Percentiles rank a stretch among this genome's conserved stretches.
Evolutionary conservation across 2,329 filamentous ascomycete species (phyloP).

Genomic region (Pestalotiopsis sp.): DNA sequence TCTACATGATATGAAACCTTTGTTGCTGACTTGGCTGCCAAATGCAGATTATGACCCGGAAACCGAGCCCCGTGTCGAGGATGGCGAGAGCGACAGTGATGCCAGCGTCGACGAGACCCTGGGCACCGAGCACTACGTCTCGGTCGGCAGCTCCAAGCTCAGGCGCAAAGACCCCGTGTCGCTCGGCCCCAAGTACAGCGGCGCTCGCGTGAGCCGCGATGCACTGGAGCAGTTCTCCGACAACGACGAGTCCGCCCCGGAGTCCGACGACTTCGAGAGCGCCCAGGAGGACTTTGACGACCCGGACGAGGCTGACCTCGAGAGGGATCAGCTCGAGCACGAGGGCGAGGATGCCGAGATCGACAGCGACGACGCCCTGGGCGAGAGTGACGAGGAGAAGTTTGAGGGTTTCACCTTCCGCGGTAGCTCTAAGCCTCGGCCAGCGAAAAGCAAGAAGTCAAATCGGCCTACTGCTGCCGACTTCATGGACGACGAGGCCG

Average conservation of each 20-base stretch:
- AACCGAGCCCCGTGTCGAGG: constrained; percentile 58
- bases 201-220: constrained; percentile 70
- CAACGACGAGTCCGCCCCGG: constrained; percentile 1
- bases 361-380: constrained; percentile 71
- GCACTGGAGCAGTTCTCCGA: constrained; percentile 49
- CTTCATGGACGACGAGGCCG: constrained; percentile 44
- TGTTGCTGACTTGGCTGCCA: neutral
- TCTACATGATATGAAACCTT: neutral
- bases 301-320: constrained; percentile 56
- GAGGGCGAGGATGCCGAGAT: constrained; percentile 62
- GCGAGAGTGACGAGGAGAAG: constrained; percentile 79
- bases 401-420: constrained; percentile 73
- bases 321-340: constrained; percentile 43
- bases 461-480: constrained; percentile 56
- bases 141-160: constrained; percentile 74
- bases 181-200: constrained; percentile 80
- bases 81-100: constrained; percentile 55
- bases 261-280: constrained; percentile 46
- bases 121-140: constrained; percentile 62
- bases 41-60: constrained; percentile 78
- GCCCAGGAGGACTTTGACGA: constrained; percentile 56
- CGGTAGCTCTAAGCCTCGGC: constrained; percentile 56
- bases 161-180: constrained; percentile 69
- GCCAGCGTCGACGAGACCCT: constrained; percentile 53
- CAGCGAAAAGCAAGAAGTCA: constrained; percentile 30